Evolutionary conservation across 305 asterid genomes (phyloP).

Genomic region (Stenogyne calaminthoides): DNA sequence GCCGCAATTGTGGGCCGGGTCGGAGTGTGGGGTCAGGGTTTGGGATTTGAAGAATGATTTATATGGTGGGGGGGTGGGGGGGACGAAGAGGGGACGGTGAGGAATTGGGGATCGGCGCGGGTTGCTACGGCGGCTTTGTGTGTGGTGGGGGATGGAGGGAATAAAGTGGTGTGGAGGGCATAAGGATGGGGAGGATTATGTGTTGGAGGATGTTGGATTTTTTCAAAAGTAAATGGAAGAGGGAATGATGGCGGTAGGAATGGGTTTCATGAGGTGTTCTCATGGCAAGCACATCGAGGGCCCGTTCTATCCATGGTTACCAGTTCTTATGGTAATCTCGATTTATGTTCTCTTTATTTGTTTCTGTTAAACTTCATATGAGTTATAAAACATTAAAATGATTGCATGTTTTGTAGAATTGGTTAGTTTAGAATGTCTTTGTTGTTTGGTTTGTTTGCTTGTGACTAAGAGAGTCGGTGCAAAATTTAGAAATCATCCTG

Average conservation of each 20-base stretch:
- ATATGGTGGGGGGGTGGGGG: constrained; percentile 49
- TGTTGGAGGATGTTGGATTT: constrained; percentile 77
- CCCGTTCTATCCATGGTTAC: constrained; percentile 84
- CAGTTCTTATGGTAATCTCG: constrained; percentile 68
- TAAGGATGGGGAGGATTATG: constrained; percentile 81
- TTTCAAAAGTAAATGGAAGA: constrained; percentile 28
- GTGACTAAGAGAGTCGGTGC: background rate
- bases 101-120: constrained; percentile 62
- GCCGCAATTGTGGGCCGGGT: constrained; percentile 88
- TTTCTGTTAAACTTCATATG: background rate
- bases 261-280: constrained; percentile 60
- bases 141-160: constrained; percentile 74
- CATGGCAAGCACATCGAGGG: constrained; percentile 92
- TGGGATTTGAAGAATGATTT: constrained; percentile 72
- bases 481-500: constrained; percentile 12
- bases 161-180: constrained; percentile 93
- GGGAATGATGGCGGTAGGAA: constrained; percentile 34
- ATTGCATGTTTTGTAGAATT: constrained; percentile 6
- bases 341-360: constrained; percentile 14
- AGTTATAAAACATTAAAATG: constrained; percentile 16
- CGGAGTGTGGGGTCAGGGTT: constrained; percentile 73
- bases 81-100: constrained; percentile 70
- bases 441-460: constrained; percentile 21
- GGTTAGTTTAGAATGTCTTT: constrained; percentile 5
- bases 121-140: constrained; percentile 60